Percentiles rank a stretch among this genome's conserved stretches.
Evolutionary conservation across 2,329 filamentous ascomycete genomes (phyloP).

Genomic region (Ophiostoma fasciatum): DNA sequence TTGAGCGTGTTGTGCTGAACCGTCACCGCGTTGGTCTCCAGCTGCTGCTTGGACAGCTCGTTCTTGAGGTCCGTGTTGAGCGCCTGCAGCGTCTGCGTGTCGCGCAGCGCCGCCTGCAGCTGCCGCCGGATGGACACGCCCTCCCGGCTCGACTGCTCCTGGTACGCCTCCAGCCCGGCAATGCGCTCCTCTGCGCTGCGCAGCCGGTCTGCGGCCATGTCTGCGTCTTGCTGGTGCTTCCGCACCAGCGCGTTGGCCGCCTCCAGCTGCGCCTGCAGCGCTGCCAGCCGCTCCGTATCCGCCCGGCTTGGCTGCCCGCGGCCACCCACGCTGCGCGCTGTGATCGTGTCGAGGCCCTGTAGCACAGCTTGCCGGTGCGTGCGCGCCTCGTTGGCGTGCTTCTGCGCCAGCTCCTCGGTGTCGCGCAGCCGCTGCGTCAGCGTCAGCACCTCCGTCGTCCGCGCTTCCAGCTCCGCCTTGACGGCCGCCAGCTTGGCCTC

Average conservation of each 20-base stretch:
- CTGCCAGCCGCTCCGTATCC: conserved; percentile 50
- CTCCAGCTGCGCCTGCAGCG: conserved; percentile 67
- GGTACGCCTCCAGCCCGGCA: conserved; percentile 88
- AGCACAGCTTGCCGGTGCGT: conserved; percentile 75
- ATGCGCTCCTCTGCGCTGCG: conserved; percentile 92
- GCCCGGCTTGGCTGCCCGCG: conserved; percentile 25
- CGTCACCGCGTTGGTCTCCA: conserved; percentile 84
- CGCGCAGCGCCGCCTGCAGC: conserved; percentile 68
- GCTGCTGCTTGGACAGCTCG: conserved; percentile 69
- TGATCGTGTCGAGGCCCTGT: conserved; percentile 63
- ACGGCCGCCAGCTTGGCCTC: conserved; percentile 66
- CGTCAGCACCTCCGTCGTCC: conserved; percentile 61
- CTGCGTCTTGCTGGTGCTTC: conserved; percentile 79
- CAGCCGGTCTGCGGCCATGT: conserved; percentile 74
- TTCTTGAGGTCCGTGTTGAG: conserved; percentile 71
- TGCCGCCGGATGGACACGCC: conserved; percentile 81
- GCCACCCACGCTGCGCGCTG: conserved; percentile 33
- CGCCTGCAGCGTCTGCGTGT: conserved; percentile 67
- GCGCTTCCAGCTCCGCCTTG: conserved; percentile 69
- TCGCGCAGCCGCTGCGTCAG: conserved; percentile 63
- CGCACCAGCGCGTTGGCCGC: conserved; percentile 66
- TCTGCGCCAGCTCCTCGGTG: conserved; percentile 76
- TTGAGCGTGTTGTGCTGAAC: conserved; percentile 91
- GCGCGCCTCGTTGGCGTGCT: conserved; percentile 73
- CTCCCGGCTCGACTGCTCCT: conserved; percentile 92